Conservation (phyloP, 495 filamentous ascomycete species). For the Thermochaetoides thermophila region DNA sequence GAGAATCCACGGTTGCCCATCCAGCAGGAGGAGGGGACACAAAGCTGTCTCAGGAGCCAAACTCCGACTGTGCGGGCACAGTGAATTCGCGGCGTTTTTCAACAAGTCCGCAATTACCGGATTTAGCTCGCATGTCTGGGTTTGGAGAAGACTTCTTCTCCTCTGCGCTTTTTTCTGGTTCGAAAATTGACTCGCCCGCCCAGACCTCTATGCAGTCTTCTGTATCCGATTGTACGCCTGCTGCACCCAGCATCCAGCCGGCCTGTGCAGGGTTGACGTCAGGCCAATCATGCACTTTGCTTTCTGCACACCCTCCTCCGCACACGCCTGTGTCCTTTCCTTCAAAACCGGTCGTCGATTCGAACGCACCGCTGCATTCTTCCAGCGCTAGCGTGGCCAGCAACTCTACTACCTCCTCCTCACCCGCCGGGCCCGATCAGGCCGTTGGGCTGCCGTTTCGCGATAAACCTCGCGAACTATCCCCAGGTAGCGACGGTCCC, state of each 20-base stretch:
- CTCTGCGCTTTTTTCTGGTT: constrained; percentile 4
- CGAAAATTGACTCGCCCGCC: constrained; percentile 3
- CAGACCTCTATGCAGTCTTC: constrained; percentile 1
- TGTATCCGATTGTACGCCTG: not conserved
- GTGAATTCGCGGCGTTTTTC: constrained; percentile 26
- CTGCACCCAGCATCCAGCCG: not conserved
- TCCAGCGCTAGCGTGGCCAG: constrained; percentile 1
- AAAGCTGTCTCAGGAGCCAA: constrained; percentile 17
- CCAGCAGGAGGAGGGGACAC: not conserved
- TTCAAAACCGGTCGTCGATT: not conserved
- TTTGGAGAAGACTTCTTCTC: constrained; percentile 41
- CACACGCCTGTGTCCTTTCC: not conserved
- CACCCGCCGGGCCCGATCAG: constrained; percentile 4
- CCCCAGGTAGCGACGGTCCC: not conserved
- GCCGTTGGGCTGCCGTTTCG: constrained; percentile 3
- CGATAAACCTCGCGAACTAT: no score
- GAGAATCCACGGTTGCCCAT: constrained; percentile 5
- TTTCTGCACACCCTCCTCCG: not conserved
- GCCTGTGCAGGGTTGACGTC: not conserved
- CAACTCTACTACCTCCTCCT: constrained; percentile 2
- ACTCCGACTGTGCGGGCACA: no score
- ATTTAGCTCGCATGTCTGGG: constrained; percentile 47
- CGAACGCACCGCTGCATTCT: not conserved
- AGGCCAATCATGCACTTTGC: not conserved
- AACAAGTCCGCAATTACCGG: constrained; percentile 43